A percentile compares a stretch with the other conserved stretches of the same genome.
These are phyloP conservation scores for Fusarium drepaniforme DNA, from an alignment of 2,329 filamentous ascomycete species.

Conservation along the genomic window DNA sequence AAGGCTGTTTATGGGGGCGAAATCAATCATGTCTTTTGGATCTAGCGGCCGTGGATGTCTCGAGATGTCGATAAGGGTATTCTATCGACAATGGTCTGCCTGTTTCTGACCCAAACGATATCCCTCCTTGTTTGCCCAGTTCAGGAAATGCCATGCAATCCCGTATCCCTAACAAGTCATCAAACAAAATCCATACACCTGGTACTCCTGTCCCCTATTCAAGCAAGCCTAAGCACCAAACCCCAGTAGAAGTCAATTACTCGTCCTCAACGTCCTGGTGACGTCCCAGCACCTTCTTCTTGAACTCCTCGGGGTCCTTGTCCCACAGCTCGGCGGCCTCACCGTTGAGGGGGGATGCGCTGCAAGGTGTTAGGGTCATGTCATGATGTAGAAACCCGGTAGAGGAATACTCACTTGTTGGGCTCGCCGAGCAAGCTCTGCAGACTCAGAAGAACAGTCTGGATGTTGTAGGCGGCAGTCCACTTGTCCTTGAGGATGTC, in stretches of 20 bases:
- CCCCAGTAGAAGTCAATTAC: slow-evolving; percentile 46
- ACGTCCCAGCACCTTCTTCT: slow-evolving; percentile 76
- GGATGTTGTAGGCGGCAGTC: slow-evolving; percentile 97
- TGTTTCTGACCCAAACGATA: slow-evolving; percentile 40
- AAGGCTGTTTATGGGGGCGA: slow-evolving; percentile 37
- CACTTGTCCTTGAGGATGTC: slow-evolving; percentile 99
- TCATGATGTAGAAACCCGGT: not conserved
- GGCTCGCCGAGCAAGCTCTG: slow-evolving; percentile 97
- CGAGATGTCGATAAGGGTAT: slow-evolving; percentile 43
- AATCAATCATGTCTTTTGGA: slow-evolving; percentile 38
- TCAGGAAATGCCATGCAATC: slow-evolving; percentile 48
- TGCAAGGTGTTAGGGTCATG: slow-evolving; percentile 53
- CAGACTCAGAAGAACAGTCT: slow-evolving; percentile 91
- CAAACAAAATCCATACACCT: slow-evolving; percentile 47
- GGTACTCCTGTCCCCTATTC: slow-evolving; percentile 58
- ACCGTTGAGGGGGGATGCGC: slow-evolving; percentile 93
- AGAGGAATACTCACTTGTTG: slow-evolving; percentile 83
- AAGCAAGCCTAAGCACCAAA: slow-evolving; percentile 39
- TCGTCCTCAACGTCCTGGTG: slow-evolving; percentile 76
- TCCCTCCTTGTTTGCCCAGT: slow-evolving; percentile 29
- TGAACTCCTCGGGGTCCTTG: slow-evolving; percentile 87
- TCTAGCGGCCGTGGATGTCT: slow-evolving; percentile 38
- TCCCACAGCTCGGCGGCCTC: slow-evolving; percentile 98
- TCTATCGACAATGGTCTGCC: slow-evolving; percentile 44
- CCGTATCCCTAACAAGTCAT: slow-evolving; percentile 49